phyloP scores from a whole-genome alignment of 2,329 filamentous ascomycete genomes.

The Penicillium sp. region DNA sequence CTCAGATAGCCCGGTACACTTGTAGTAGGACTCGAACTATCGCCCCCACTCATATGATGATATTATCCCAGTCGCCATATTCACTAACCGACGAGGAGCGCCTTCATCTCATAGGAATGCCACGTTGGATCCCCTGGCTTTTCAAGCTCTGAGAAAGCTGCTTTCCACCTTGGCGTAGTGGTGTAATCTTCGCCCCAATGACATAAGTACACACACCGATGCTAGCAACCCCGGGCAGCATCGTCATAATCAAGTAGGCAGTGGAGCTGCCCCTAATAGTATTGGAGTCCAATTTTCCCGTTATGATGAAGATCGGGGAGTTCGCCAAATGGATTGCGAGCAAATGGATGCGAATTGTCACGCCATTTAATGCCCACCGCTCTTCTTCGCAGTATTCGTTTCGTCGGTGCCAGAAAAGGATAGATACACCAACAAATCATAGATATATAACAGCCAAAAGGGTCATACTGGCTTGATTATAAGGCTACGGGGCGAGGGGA shows the following conservation, averaged over 20 bases:
- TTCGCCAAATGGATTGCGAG: slow-evolving; percentile 13
- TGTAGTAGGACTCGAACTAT: too few relatives aligned
- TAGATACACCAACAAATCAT: slow-evolving; percentile 12
- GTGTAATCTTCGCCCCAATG: not conserved
- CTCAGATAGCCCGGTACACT: too few relatives aligned
- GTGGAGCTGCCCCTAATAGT: slow-evolving; percentile 14
- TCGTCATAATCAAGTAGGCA: slow-evolving; percentile 14
- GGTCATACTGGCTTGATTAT: slow-evolving; percentile 13
- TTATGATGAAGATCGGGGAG: slow-evolving; percentile 12
- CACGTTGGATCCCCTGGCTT: too few relatives aligned
- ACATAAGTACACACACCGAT: not conserved
- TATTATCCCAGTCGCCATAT: too few relatives aligned
- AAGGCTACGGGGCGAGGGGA: slow-evolving; percentile 8
- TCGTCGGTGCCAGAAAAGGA: slow-evolving; percentile 5
- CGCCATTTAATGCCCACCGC: slow-evolving; percentile 4
- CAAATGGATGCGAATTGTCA: slow-evolving; percentile 8
- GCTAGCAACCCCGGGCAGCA: slow-evolving; percentile 12
- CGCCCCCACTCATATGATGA: too few relatives aligned
- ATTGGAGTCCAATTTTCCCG: slow-evolving; percentile 13
- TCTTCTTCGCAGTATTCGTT: slow-evolving; percentile 4
- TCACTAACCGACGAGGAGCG: too few relatives aligned
- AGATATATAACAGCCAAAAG: slow-evolving; percentile 13
- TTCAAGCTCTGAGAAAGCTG: not conserved
- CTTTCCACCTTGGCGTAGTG: not conserved
- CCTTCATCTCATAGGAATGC: not conserved